Evolutionary conservation across 2,329 filamentous ascomycete species (phyloP), one percentile per base, ranked within the genome.

Genomic region (Pseudovirgaria hyperparasitica): DNA sequence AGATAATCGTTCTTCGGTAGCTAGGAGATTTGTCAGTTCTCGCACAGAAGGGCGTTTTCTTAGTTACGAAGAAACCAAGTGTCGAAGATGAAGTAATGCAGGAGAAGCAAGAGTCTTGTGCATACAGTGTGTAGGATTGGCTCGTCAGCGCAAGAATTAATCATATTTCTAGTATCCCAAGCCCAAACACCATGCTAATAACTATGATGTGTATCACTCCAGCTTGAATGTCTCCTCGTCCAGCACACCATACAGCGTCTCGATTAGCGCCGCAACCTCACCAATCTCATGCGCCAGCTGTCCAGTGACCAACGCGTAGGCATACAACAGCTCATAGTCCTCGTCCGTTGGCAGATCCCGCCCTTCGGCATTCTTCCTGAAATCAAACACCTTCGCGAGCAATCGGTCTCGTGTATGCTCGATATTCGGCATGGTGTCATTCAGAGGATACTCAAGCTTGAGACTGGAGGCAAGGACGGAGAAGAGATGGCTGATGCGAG

Each of bases 381-480:
- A 96, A 43, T 79, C 73, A 42, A 92, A 90, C 20, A 94, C 80
- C 55, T 82, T 87, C 12, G 82, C 80, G 13, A 98, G 63, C 23
- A 96, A 60, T 32, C 81, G 66, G 48, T 98, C 86, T 36, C 90
- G 71, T 21, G 77, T 74, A 47, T 80, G 72, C 26, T 80, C 73
- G 17, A 92, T 80, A 34, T 76, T 85, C 0, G 90, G 90, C 22
- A 96, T 65, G 9, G 81, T 82, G 46, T 94, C 85, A 19, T 80
- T 87, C 32, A 98, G 65, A 1, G 90, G 86, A 43, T 93, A 96
- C 55, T 93, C 86, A 6, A 96, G 67, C 64, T 92, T 93, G 58
- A 96, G 74, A 9, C 82, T 92, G 22, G 81, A 90, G 2, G 90
- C 90, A 36, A 98, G 70, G 5, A 96, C 90, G 11, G 68, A 70